These are phyloP conservation scores for Chalaropsis thielavioides DNA, from an alignment of 2,329 filamentous ascomycete species.

Conservation along the genomic window DNA sequence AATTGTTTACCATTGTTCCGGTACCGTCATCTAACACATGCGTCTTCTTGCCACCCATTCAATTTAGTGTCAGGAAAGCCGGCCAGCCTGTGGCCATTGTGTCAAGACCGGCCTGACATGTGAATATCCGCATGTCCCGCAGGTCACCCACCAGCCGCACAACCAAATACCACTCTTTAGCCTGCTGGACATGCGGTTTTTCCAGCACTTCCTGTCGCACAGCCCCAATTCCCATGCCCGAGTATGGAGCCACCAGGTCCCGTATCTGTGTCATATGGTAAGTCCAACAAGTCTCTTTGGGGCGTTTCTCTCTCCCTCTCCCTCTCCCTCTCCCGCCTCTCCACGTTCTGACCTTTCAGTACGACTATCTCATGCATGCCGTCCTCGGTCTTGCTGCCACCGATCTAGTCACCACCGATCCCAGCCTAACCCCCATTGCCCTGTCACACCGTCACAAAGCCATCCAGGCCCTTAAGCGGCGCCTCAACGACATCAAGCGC, in stretches of 20 bases:
- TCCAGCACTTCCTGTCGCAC: slow-evolving; percentile 53
- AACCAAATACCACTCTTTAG: slow-evolving; percentile 44
- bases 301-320: background rate
- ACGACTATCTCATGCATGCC: slow-evolving; percentile 56
- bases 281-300: slow-evolving; percentile 19
- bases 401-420: slow-evolving; percentile 40
- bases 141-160: slow-evolving; percentile 40
- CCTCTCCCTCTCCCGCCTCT: background rate
- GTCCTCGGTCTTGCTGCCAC: slow-evolving; percentile 55
- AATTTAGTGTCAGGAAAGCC: slow-evolving; percentile 48
- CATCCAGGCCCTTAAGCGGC: slow-evolving; percentile 45
- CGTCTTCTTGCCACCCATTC: background rate
- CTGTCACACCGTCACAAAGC: slow-evolving; percentile 52
- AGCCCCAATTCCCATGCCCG: slow-evolving; percentile 39
- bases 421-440: slow-evolving; percentile 40
- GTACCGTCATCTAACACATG: background rate
- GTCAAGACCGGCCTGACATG: slow-evolving; percentile 46
- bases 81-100: slow-evolving; percentile 48
- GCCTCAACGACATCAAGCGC: slow-evolving; percentile 32
- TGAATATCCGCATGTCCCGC: slow-evolving; percentile 42
- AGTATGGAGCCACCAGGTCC: slow-evolving; percentile 53
- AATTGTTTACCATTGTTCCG: no score
- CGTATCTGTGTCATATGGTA: slow-evolving; percentile 52
- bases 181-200: slow-evolving; percentile 51
- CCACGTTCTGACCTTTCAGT: slow-evolving; percentile 26